Percentiles rank a stretch among this genome's conserved stretches.
Evolutionary conservation across 768 basidiomycete genomes (phyloP).

Genomic region (Lanmaoa rubissima): DNA sequence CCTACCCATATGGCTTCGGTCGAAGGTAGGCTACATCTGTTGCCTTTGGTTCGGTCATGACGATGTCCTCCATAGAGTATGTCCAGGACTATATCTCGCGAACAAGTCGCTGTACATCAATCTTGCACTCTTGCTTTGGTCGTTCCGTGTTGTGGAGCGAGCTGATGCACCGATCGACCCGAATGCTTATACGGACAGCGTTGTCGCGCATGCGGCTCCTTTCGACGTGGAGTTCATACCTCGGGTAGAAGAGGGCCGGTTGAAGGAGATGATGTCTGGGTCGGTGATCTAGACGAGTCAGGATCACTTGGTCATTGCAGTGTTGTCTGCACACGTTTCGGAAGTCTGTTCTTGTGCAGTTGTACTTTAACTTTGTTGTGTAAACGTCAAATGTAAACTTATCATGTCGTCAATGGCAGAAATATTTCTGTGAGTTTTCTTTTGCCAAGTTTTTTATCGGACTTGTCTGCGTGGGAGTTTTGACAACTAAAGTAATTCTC

Average conservation of each 20-base stretch:
- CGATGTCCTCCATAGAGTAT: slow-evolving; percentile 39
- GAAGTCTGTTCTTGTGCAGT: not conserved
- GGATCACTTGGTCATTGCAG: too few species aligned
- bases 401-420: too few species aligned
- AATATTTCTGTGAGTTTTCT: too few species aligned
- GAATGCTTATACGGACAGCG: slow-evolving; percentile 51
- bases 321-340: not conserved
- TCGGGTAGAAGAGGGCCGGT: slow-evolving; percentile 23
- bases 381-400: not conserved
- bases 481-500: not conserved
- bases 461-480: slow-evolving; percentile 25
- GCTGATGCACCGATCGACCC: slow-evolving; percentile 52
- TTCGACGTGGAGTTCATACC: slow-evolving; percentile 58
- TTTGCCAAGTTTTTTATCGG: slow-evolving; percentile 10
- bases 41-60: not conserved
- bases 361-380: not conserved
- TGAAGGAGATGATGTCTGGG: slow-evolving; percentile 13
- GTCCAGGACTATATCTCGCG: slow-evolving; percentile 58
- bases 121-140: slow-evolving; percentile 59
- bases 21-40: slow-evolving; percentile 26
- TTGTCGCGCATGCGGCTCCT: slow-evolving; percentile 54
- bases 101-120: slow-evolving; percentile 55
- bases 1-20: slow-evolving; percentile 53
- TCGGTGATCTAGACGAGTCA: not conserved
- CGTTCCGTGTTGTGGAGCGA: slow-evolving; percentile 52